phyloP scores from a whole-genome alignment of 2,329 filamentous ascomycete genomes.

The Ophiosphaerella narmari region DNA sequence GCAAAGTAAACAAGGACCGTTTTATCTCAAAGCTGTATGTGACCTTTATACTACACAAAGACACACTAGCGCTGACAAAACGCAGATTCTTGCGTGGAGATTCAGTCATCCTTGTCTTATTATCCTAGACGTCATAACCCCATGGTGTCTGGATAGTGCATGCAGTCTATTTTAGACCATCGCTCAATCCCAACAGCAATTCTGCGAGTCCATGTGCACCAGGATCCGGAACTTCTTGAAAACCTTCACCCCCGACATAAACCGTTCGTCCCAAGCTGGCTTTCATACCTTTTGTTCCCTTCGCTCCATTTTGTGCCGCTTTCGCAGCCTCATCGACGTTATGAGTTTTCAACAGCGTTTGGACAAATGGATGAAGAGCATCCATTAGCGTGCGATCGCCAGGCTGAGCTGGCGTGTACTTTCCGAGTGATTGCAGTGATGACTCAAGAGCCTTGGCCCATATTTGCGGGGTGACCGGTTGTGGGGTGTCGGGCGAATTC shows the following conservation, averaged over 20 bases:
- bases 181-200: slow-evolving; percentile 79
- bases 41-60: neutral
- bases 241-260: slow-evolving; percentile 76
- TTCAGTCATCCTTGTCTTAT: slow-evolving; percentile 82
- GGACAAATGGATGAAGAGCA: slow-evolving; percentile 85
- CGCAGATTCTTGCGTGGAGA: slow-evolving; percentile 82
- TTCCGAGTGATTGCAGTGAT: slow-evolving; percentile 66
- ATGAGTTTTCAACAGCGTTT: slow-evolving; percentile 67
- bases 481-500: slow-evolving; percentile 55
- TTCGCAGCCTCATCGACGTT: slow-evolving; percentile 74
- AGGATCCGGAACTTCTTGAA: slow-evolving; percentile 73
- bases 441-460: slow-evolving; percentile 73
- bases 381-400: slow-evolving; percentile 92
- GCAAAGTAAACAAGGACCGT: slow-evolving; percentile 93
- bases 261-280: slow-evolving; percentile 83
- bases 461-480: slow-evolving; percentile 53
- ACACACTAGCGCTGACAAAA: slow-evolving; percentile 15
- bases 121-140: slow-evolving; percentile 62
- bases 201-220: slow-evolving; percentile 78
- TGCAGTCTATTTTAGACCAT: slow-evolving; percentile 48
- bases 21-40: slow-evolving; percentile 97
- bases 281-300: slow-evolving; percentile 88
- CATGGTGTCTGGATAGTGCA: slow-evolving; percentile 7
- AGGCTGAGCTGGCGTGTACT: slow-evolving; percentile 85
- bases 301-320: slow-evolving; percentile 75